Percentiles rank a stretch among this genome's conserved stretches.
phyloP scores from a whole-genome alignment of 2,329 filamentous ascomycete genomes.

The Pseudopithomyces chartarum region DNA sequence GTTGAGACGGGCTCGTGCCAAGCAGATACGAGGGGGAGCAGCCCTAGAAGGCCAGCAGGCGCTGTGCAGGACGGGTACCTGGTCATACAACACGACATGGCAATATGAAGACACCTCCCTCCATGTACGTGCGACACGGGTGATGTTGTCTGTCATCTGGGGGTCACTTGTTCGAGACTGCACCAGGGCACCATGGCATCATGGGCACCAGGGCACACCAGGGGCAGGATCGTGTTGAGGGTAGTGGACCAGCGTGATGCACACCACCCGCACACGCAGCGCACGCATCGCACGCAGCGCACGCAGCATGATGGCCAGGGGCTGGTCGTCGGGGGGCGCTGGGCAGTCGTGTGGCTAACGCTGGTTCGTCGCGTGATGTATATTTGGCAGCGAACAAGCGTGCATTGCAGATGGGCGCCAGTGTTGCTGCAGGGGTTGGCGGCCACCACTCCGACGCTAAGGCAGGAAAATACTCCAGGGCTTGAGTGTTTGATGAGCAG shows the following conservation, averaged over 20 bases:
- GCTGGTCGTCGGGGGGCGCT: slow-evolving; percentile 19
- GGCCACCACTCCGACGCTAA: slow-evolving; percentile 3
- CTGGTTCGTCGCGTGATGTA: slow-evolving; percentile 36
- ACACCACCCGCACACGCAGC: not conserved
- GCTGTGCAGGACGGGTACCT: slow-evolving; percentile 18
- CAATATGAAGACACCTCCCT: not conserved
- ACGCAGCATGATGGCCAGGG: no score
- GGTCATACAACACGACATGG: slow-evolving; percentile 13
- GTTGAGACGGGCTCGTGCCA: slow-evolving; percentile 32
- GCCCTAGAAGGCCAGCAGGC: no score
- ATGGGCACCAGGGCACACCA: no score
- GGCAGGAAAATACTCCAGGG: slow-evolving; percentile 8
- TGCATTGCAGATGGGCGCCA: slow-evolving; percentile 16
- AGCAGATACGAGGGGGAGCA: slow-evolving; percentile 22
- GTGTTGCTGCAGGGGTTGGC: slow-evolving; percentile 15
- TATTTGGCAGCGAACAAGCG: slow-evolving; percentile 24
- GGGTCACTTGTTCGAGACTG: no score
- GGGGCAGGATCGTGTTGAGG: not conserved
- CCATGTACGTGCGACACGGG: slow-evolving; percentile 32
- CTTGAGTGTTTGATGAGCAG: slow-evolving; percentile 20
- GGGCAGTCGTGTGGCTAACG: slow-evolving; percentile 16
- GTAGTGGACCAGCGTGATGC: not conserved
- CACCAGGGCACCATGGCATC: no score
- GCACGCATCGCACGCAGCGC: no score
- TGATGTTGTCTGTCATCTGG: slow-evolving; percentile 13